phyloP scores from a whole-genome alignment of 805 yeast species.

The Candida jianshihensis region DNA sequence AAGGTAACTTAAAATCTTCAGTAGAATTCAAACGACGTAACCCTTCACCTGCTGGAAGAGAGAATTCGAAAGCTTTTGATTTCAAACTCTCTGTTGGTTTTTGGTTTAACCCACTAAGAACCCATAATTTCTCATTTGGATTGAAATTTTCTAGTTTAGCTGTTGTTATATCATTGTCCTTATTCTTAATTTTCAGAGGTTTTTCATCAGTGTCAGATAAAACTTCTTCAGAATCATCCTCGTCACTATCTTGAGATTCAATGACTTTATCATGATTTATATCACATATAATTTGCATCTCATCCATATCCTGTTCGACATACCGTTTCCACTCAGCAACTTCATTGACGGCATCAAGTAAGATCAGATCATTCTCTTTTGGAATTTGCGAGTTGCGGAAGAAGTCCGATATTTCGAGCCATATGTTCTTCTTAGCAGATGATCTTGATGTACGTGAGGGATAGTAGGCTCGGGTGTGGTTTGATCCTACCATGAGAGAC shows the following conservation, averaged over 20 bases:
- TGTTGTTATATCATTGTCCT: background rate
- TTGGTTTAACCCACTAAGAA: constrained; percentile 16
- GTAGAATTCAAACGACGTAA: constrained; percentile 8
- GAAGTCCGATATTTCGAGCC: constrained; percentile 7
- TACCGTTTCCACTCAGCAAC: constrained; percentile 15
- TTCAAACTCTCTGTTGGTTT: constrained; percentile 5
- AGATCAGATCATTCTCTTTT: constrained; percentile 1
- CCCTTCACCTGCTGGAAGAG: constrained; percentile 18
- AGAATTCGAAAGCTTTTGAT: constrained; percentile 8
- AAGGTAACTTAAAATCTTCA: constrained; percentile 25
- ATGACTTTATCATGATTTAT: background rate
- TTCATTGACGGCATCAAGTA: constrained; percentile 10
- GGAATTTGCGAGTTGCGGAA: constrained; percentile 7
- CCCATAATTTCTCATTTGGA: constrained; percentile 13
- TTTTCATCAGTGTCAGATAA: too few species aligned
- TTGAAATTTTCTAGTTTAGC: background rate
- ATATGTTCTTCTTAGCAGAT: constrained; percentile 3
- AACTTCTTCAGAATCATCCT: background rate
- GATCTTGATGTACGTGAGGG: constrained; percentile 8
- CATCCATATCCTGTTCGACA: constrained; percentile 14
- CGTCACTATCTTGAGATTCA: background rate
- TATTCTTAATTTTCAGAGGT: too few species aligned
- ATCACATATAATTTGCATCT: constrained; percentile 4
- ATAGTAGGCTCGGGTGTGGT: too few species aligned
- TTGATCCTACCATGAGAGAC: too few species aligned